phyloP scores from a whole-genome alignment of 1,139 yeast species.

The Suhomyces bolitotheri region DNA sequence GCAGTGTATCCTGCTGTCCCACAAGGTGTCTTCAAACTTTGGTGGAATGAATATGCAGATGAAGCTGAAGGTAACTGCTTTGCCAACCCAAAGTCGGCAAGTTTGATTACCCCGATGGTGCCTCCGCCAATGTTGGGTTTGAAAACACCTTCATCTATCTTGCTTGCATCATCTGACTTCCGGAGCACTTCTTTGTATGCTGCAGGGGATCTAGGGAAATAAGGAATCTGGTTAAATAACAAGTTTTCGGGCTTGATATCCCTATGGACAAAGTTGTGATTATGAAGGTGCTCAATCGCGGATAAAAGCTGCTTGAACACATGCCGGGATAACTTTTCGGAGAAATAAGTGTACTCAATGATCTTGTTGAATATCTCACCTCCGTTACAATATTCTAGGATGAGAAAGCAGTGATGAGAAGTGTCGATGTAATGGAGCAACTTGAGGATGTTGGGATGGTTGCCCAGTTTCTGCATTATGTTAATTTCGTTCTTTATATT shows the following conservation, averaged over 20 bases:
- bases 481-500: slow-evolving; percentile 80
- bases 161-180: slow-evolving; percentile 72
- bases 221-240: slow-evolving; percentile 54
- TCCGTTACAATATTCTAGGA: slow-evolving; percentile 84
- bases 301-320: slow-evolving; percentile 81
- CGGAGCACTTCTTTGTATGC: slow-evolving; percentile 48
- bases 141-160: slow-evolving; percentile 86
- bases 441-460: slow-evolving; percentile 70
- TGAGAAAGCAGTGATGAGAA: slow-evolving; percentile 66
- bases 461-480: slow-evolving; percentile 69
- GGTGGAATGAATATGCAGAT: slow-evolving; percentile 34
- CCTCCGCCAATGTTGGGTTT: slow-evolving; percentile 83
- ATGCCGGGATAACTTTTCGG: slow-evolving; percentile 83
- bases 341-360: slow-evolving; percentile 85
- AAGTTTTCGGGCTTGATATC: slow-evolving; percentile 95
- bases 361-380: slow-evolving; percentile 96
- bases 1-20: slow-evolving; percentile 93
- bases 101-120: slow-evolving; percentile 78
- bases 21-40: slow-evolving; percentile 77
- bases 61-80: slow-evolving; percentile 71
- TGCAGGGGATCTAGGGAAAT: slow-evolving; percentile 47
- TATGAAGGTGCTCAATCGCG: slow-evolving; percentile 81
- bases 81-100: slow-evolving; percentile 93
- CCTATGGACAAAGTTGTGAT: slow-evolving; percentile 86
- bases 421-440: slow-evolving; percentile 63